phyloP scores from a whole-genome alignment of 495 filamentous ascomycete genomes.

The Hypoxylon lienhwacheense region DNA sequence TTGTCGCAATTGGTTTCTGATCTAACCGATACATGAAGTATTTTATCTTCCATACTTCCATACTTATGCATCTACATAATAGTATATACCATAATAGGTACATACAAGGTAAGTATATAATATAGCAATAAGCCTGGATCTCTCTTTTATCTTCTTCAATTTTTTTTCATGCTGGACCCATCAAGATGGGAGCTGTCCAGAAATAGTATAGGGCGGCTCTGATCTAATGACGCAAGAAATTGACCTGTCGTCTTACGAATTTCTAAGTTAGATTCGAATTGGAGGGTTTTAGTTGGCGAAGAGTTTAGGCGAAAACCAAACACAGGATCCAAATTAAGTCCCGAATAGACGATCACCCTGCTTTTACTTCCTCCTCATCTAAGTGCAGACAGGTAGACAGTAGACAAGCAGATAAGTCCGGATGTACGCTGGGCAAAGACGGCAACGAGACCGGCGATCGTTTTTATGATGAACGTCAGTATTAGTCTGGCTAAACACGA shows the following conservation, averaged over 20 bases:
- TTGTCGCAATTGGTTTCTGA: slow-evolving; percentile 6
- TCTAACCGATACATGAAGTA: neutral
- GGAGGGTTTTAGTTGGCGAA: slow-evolving; percentile 16
- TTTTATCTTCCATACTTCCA: too few species aligned
- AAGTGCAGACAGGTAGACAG: too few species aligned
- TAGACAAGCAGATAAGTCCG: too few species aligned
- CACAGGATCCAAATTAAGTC: slow-evolving; percentile 13
- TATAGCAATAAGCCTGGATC: too few species aligned
- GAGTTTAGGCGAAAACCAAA: slow-evolving; percentile 35
- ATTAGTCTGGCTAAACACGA: slow-evolving; percentile 1
- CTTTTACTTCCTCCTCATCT: too few species aligned
- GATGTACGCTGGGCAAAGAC: slow-evolving; percentile 14
- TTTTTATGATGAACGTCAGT: neutral
- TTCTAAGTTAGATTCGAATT: slow-evolving; percentile 23
- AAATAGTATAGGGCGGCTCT: slow-evolving; percentile 31
- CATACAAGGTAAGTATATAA: too few species aligned
- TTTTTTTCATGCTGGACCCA: neutral
- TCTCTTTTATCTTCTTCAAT: neutral
- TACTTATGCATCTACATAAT: too few species aligned
- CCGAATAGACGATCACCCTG: slow-evolving; percentile 20
- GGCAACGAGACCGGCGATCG: slow-evolving; percentile 24
- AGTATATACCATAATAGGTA: neutral
- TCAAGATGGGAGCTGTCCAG: slow-evolving; percentile 4
- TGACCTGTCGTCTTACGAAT: slow-evolving; percentile 31
- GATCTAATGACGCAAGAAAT: slow-evolving; percentile 32